A percentile compares a stretch with the other conserved stretches of the same genome.
Conservation (phyloP, 148 eudicot species). For the Rhododendron molle region DNA sequence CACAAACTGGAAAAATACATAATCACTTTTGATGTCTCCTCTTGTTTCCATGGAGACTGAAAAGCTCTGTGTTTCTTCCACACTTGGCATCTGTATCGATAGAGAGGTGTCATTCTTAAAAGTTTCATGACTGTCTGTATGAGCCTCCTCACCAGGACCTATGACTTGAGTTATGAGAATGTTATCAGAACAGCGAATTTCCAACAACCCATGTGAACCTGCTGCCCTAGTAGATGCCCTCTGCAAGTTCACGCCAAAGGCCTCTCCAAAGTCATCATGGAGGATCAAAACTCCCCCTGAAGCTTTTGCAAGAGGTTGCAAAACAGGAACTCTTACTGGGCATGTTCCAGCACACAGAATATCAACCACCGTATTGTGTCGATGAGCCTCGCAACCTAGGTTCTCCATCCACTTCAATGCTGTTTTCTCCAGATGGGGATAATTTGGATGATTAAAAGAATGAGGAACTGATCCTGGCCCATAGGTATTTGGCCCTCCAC, state of each 20-base stretch:
- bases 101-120: conserved; percentile 72
- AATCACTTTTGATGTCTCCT: conserved; percentile 64
- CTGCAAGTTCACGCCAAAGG: conserved; percentile 94
- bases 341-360: conserved; percentile 90
- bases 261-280: conserved; percentile 98
- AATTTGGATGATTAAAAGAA: conserved; percentile 79
- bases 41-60: conserved; percentile 69
- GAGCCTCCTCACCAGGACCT: conserved; percentile 94
- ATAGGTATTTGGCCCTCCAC: conserved; percentile 81
- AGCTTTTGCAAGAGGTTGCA: conserved; percentile 81
- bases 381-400: conserved; percentile 78
- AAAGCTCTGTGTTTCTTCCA: conserved; percentile 91
- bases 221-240: conserved; percentile 79
- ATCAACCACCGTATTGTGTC: conserved; percentile 73
- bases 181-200: conserved; percentile 72
- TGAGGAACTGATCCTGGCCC: conserved; percentile 96
- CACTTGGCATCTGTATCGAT: conserved; percentile 74
- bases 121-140: conserved; percentile 56
- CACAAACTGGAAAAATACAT: conserved; percentile 74
- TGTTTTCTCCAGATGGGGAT: conserved; percentile 77
- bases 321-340: conserved; percentile 76
- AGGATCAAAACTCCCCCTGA: conserved; percentile 85
- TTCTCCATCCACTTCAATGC: conserved; percentile 90
- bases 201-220: conserved; percentile 83
- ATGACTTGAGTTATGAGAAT: conserved; percentile 65